Evolutionary conservation across 2,329 filamentous ascomycete species (phyloP).

Genomic region (Colletotrichum gigasporum): DNA sequence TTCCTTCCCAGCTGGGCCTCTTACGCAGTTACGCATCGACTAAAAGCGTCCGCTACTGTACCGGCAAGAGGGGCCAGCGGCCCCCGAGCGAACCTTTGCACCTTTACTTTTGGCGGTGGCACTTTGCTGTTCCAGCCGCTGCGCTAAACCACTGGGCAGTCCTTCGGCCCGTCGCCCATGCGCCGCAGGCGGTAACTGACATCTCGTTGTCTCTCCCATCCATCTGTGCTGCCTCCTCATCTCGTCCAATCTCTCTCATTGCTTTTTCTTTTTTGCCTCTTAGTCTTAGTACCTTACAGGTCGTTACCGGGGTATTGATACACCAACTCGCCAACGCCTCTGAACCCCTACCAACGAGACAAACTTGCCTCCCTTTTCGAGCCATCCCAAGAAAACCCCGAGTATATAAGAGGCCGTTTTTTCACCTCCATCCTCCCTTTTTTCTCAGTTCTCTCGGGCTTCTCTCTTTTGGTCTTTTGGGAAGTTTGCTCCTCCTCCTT

Average conservation of each 20-base stretch:
- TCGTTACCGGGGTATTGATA: conserved; percentile 28
- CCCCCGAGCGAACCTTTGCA: conserved; percentile 23
- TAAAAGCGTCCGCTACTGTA: conserved; percentile 26
- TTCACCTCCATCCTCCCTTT: conserved; percentile 20
- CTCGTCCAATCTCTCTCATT: conserved; percentile 32
- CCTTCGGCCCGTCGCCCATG: conserved; percentile 28
- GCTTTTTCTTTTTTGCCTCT: conserved; percentile 13
- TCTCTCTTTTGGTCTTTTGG: not conserved
- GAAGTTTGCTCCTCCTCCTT: not conserved
- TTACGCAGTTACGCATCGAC: conserved; percentile 19
- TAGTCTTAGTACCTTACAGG: conserved; percentile 22
- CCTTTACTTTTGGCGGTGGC: not conserved
- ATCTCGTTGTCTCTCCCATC: conserved; percentile 31
- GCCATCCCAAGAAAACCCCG: not conserved
- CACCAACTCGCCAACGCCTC: conserved; percentile 23
- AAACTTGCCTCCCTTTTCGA: conserved; percentile 30
- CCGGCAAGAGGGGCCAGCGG: conserved; percentile 23
- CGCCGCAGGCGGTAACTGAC: conserved; percentile 31
- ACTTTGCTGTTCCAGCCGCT: conserved; percentile 11
- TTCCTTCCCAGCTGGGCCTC: conserved; percentile 12
- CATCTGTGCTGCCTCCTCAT: conserved; percentile 27
- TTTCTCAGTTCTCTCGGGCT: conserved; percentile 9
- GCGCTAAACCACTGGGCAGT: conserved; percentile 22
- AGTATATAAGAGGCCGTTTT: conserved; percentile 20
- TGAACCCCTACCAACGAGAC: conserved; percentile 25